Conservation (phyloP, 345 rosid genomes). For the Gossypium ekmanianum region DNA sequence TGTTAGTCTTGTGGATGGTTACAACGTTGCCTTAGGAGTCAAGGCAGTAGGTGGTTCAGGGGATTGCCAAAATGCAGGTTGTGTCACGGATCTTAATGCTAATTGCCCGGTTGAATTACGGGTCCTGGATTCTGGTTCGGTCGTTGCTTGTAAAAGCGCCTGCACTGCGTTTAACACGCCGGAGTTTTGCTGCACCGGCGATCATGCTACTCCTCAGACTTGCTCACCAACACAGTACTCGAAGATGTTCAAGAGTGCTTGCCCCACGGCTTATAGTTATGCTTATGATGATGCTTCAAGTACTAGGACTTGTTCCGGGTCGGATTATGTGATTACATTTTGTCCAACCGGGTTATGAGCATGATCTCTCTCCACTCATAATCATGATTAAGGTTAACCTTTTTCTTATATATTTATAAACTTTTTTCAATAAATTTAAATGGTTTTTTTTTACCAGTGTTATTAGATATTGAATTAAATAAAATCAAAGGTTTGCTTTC, state of each 20-base stretch:
- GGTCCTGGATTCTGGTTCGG: conserved; percentile 42
- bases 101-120: conserved; percentile 60
- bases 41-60: conserved; percentile 62
- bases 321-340: conserved; percentile 73
- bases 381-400: too few relatives aligned
- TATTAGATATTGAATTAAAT: too few relatives aligned
- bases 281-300: conserved; percentile 88
- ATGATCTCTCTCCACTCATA: not conserved
- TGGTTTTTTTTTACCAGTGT: too few relatives aligned
- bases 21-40: conserved; percentile 72
- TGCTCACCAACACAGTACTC: conserved; percentile 78
- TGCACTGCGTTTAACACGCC: conserved; percentile 71
- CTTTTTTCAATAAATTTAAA: too few relatives aligned
- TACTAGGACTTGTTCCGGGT: conserved; percentile 74
- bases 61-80: conserved; percentile 74
- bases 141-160: conserved; percentile 82
- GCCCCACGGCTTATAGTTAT: conserved; percentile 84
- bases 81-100: conserved; percentile 57
- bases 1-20: conserved; percentile 88
- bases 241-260: conserved; percentile 67
- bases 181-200: conserved; percentile 82
- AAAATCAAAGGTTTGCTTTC: not conserved
- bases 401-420: too few relatives aligned
- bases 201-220: conserved; percentile 61
- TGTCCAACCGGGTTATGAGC: conserved; percentile 39